Conservation (phyloP, 2,329 filamentous ascomycete genomes). For the Sporothrix schenckii region DNA sequence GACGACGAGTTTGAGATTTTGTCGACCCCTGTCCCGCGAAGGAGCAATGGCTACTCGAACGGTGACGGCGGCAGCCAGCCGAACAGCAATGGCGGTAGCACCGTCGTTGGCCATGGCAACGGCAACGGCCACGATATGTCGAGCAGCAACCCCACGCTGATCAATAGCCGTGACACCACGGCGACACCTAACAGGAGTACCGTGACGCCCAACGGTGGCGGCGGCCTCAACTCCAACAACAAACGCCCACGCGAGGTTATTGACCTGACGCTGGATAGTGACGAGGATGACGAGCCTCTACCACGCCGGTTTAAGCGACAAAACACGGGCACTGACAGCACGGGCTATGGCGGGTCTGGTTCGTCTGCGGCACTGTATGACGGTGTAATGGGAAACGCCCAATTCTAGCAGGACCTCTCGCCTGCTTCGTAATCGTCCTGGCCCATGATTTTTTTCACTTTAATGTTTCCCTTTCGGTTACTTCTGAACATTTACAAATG, state of each 20-base stretch:
- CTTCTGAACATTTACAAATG: not conserved
- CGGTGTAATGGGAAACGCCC: not conserved
- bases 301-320: conserved; percentile 55
- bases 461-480: not conserved
- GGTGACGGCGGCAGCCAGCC: conserved; percentile 28
- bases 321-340: conserved; percentile 31
- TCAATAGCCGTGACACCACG: conserved; percentile 28
- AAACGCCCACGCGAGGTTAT: conserved; percentile 60
- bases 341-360: not conserved
- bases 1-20: conserved; percentile 30
- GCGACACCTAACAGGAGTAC: conserved; percentile 24
- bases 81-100: conserved; percentile 39
- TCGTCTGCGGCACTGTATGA: not conserved
- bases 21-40: not conserved
- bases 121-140: conserved; percentile 33
- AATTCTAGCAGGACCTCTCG: not conserved
- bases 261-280: conserved; percentile 62
- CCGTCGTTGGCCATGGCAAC: conserved; percentile 31
- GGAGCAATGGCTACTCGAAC: not conserved
- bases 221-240: conserved; percentile 39
- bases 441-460: not conserved
- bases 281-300: conserved; percentile 46
- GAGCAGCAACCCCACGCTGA: conserved; percentile 5
- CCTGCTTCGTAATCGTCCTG: no score
- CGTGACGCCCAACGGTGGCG: not conserved